phyloP scores from a whole-genome alignment of 2,329 filamentous ascomycete genomes.

The Neophaeococcomyces aloes region DNA sequence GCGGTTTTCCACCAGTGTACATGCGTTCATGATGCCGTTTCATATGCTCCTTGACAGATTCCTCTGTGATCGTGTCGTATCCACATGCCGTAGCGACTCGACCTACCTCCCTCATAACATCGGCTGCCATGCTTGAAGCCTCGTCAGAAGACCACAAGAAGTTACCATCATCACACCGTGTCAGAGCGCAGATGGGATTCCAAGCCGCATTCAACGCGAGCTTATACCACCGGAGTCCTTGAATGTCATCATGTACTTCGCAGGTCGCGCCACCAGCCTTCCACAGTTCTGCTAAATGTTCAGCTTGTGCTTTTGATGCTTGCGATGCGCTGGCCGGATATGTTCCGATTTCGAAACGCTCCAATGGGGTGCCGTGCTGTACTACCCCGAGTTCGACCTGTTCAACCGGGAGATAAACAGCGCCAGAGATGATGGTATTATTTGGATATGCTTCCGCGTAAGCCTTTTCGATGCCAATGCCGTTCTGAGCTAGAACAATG shows the following conservation, averaged over 20 bases:
- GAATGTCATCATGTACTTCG: constrained; percentile 42
- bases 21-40: constrained; percentile 8
- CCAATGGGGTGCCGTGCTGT: constrained; percentile 39
- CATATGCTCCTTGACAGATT: constrained; percentile 9
- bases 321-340: constrained; percentile 32
- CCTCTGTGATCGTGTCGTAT: constrained; percentile 8
- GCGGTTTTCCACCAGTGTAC: constrained; percentile 18
- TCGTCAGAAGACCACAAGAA: constrained; percentile 36
- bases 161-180: constrained; percentile 41
- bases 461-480: constrained; percentile 51
- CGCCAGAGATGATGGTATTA: constrained; percentile 43
- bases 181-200: constrained; percentile 50
- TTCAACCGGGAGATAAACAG: constrained; percentile 42
- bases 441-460: constrained; percentile 39
- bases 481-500: constrained; percentile 51
- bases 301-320: constrained; percentile 23
- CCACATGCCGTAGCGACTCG: constrained; percentile 10
- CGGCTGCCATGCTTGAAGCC: constrained; percentile 20
- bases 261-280: constrained; percentile 36
- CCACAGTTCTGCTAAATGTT: constrained; percentile 33
- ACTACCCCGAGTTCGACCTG: constrained; percentile 40
- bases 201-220: constrained; percentile 50
- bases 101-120: constrained; percentile 23
- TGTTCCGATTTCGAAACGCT: constrained; percentile 41
- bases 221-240: constrained; percentile 49